Evolutionary conservation across 805 yeast genomes (phyloP).

Genomic region (Candida cerambycidarum): DNA sequence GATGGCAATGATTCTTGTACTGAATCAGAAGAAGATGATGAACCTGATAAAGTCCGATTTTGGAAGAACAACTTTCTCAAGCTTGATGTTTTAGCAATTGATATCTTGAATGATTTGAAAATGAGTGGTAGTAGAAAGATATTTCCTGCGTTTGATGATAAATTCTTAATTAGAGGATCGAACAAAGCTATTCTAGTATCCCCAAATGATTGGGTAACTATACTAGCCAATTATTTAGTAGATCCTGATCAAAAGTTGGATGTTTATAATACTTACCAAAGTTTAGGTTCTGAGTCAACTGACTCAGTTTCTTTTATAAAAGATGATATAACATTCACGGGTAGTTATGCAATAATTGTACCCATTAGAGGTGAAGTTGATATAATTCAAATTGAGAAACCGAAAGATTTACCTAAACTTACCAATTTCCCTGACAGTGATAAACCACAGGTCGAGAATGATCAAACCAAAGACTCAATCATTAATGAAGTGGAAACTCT

Average conservation of each 20-base stretch:
- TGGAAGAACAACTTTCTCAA: constrained; percentile 15
- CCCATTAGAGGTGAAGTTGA: constrained; percentile 7
- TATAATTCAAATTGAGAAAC: constrained; percentile 16
- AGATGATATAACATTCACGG: constrained; percentile 29
- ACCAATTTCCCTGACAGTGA: neutral
- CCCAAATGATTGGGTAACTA: constrained; percentile 18
- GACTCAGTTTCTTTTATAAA: constrained; percentile 16
- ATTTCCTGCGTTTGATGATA: neutral
- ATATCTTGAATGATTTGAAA: constrained; percentile 14
- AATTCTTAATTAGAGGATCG: constrained; percentile 6
- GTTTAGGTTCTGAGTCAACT: neutral
- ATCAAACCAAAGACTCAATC: neutral
- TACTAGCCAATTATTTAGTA: constrained; percentile 8
- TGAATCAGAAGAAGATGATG: constrained; percentile 3
- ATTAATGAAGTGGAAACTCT: constrained; percentile 6
- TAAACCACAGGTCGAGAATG: neutral
- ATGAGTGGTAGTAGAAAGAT: neutral
- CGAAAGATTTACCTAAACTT: constrained; percentile 6
- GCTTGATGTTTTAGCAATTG: constrained; percentile 14
- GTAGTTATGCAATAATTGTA: constrained; percentile 24
- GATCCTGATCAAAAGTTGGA: constrained; percentile 7
- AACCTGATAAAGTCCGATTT: constrained; percentile 7
- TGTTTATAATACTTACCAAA: constrained; percentile 3
- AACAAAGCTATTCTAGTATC: constrained; percentile 15
- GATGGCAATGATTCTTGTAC: constrained; percentile 12